Evolutionary conservation across 163 green algal species (phyloP).

Genomic region (Chlorella variabilis): DNA sequence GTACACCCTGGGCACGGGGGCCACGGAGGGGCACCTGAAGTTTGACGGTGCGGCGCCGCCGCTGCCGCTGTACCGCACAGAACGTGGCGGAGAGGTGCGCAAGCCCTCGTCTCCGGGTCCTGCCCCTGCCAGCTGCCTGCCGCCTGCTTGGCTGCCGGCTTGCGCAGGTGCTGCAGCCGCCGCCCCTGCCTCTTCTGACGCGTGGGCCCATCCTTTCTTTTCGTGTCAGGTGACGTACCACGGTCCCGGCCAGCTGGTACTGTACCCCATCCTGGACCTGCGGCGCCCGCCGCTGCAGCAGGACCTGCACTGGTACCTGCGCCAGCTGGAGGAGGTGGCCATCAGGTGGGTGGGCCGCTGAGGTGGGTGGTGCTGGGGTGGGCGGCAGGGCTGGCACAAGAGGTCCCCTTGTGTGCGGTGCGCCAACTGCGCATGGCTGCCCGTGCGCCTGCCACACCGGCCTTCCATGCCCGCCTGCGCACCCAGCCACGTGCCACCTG

Average conservation of each 20-base stretch:
- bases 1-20: constrained; percentile 92
- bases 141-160: too few relatives aligned
- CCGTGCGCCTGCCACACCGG: too few relatives aligned
- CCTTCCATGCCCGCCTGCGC: too few relatives aligned
- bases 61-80: constrained; percentile 73
- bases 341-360: constrained; percentile 59
- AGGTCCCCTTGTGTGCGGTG: too few relatives aligned
- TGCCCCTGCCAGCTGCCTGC: background rate
- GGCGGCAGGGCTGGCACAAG: too few relatives aligned
- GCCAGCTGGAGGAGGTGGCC: constrained; percentile 87
- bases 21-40: constrained; percentile 75
- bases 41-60: constrained; percentile 78
- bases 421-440: too few relatives aligned
- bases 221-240: constrained; percentile 85
- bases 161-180: background rate
- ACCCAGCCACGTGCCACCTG: too few relatives aligned
- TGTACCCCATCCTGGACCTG: constrained; percentile 97
- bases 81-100: constrained; percentile 92
- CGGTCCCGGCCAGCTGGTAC: constrained; percentile 95
- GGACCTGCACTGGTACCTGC: constrained; percentile 97
- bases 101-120: background rate
- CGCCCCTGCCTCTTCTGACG: background rate
- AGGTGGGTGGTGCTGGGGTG: background rate
- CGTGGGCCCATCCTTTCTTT: too few relatives aligned
- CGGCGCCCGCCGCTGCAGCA: constrained; percentile 47